phyloP scores from a whole-genome alignment of 495 filamentous ascomycete genomes.

The Neurospora sp. region DNA sequence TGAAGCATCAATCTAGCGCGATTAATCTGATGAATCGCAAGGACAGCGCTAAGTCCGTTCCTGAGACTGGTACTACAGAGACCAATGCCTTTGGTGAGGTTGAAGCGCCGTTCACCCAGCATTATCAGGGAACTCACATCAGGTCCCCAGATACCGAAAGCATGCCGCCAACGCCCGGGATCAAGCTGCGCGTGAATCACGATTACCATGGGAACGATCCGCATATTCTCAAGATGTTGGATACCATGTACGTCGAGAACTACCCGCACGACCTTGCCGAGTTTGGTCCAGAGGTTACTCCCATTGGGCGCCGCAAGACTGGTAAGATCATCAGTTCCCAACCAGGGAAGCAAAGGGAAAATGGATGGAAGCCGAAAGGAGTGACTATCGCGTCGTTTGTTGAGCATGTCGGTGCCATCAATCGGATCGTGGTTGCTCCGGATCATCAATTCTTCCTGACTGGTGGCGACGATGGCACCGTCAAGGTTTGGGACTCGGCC shows the following conservation, averaged over 20 bases:
- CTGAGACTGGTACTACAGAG: slow-evolving; percentile 77
- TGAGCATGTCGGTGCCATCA: slow-evolving; percentile 77
- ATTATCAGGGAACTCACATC: slow-evolving; percentile 2
- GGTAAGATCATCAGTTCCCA: slow-evolving; percentile 39
- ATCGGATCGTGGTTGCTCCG: slow-evolving; percentile 70
- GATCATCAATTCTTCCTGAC: slow-evolving; percentile 95
- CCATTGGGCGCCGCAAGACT: slow-evolving; percentile 51
- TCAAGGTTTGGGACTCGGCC: slow-evolving; percentile 88
- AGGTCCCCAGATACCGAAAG: slow-evolving; percentile 15
- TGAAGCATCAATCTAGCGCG: slow-evolving; percentile 63
- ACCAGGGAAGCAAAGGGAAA: slow-evolving; percentile 30
- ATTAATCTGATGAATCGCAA: slow-evolving; percentile 72
- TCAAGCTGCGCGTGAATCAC: slow-evolving; percentile 40
- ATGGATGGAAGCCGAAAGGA: slow-evolving; percentile 76
- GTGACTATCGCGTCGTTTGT: slow-evolving; percentile 76
- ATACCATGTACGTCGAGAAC: slow-evolving; percentile 82
- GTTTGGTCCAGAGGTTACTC: slow-evolving; percentile 74
- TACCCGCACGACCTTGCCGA: slow-evolving; percentile 72
- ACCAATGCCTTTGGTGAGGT: slow-evolving; percentile 77
- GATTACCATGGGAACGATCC: slow-evolving; percentile 86
- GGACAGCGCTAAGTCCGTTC: slow-evolving; percentile 65
- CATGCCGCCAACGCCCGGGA: slow-evolving; percentile 22
- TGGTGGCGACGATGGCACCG: slow-evolving; percentile 81
- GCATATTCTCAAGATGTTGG: slow-evolving; percentile 71
- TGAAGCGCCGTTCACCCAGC: slow-evolving; percentile 54